Evolutionary conservation across 1,284 basidiomycete genomes (phyloP), one percentile per base, ranked within the genome.

Genomic region (Trichosporon faecale): DNA sequence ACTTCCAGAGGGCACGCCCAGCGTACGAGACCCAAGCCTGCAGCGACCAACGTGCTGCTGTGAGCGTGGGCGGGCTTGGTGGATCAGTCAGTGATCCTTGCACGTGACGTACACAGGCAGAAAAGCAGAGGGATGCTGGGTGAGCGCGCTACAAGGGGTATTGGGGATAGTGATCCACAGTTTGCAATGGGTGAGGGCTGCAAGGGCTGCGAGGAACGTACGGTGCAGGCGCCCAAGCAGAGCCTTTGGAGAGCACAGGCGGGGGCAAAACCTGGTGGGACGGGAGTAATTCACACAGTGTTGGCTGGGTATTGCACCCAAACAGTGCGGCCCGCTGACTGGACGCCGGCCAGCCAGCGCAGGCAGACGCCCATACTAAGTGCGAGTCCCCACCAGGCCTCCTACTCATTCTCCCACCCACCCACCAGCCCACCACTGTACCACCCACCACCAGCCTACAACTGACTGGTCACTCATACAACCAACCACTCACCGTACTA

Each of bases 401-500:
- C 33, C 66, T 67, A 23, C 23, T 67, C 55, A 37, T 67, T 29
- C 60, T 64, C 67, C 29, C 66, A 46, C 66, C 64, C 70, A 66
- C 65, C 65, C 68, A 64, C 33, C 66, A 65, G 12, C 65, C 49
- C 25, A 37, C 68, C 64, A 31, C 61, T 63, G 63, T 16, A 33
- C 46, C 35, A 40, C 46, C 68, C 64, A 63, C 68, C 57, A 25
- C 46, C 44, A 46, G 66, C 25, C 23, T 25, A 23, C 21, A 23
- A 21, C 61, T 44, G 23, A n/a, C n/a, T n/a, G n/a, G n/a, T n/a
- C n/a, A n/a, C 63, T 64, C 61, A 37, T 63, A 33, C 31, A 33
- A 68, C 46, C 67, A 71, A 68, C 68, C 66, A 55, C 27, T 33
- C 71, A 67, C 31, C 60, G 29, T 67, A 64, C 67, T 46, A 31